Evolutionary conservation across 176 grass and related monocot species (phyloP), one percentile per base, ranked within the genome.

Genomic region (Cenchrus fungigraminus): DNA sequence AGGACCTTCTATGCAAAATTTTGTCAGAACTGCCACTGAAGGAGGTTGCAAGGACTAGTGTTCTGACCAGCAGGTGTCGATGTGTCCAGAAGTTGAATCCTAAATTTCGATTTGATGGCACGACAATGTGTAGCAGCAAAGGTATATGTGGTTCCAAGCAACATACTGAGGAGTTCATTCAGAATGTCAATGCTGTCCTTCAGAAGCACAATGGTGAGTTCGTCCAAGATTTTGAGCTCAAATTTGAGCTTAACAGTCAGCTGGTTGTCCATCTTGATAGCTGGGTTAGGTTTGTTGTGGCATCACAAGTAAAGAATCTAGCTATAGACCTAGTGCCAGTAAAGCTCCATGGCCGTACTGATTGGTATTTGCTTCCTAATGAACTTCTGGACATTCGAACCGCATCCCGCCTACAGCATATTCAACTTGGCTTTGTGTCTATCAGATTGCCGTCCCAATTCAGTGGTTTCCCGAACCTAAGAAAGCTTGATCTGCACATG

Each of bases 91-190:
- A 15, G 7, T 17, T 76, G n/a, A 17, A 42, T 19, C 73, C 73
- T 31, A 76, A 76, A 40, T 53, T 58, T 57, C 53, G 53, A 58
- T 76, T 76, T 76, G 73, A 76, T n/a, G 53, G 31, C 53, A 40
- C 19, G 28, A 56, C 53, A 42, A 76, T 76, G 73, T 43, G 53
- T 32, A 57, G 73, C 73, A 14, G 10, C 31, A 76, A 17, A 2
- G n/a, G 31, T 15, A 12, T n/a, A 4, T 9, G 17, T 42, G 54
- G 73, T 9, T 50, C 69, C 28, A 15, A 42, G 3, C 53, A 58
- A 10, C 12, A 17, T 9, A 42, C 17, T 7, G 19, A 40, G 31
- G 32, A 60, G 20, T 61, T 77, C 15, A 43, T 76, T 59, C 9
- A 12, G 16, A 76, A 58, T 40, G 52, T 76, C 3, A 56, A 76